Percentiles rank a stretch among this genome's conserved stretches.
Conservation (phyloP, 108 stramenopile species). For the Schizochytrium sp. region DNA sequence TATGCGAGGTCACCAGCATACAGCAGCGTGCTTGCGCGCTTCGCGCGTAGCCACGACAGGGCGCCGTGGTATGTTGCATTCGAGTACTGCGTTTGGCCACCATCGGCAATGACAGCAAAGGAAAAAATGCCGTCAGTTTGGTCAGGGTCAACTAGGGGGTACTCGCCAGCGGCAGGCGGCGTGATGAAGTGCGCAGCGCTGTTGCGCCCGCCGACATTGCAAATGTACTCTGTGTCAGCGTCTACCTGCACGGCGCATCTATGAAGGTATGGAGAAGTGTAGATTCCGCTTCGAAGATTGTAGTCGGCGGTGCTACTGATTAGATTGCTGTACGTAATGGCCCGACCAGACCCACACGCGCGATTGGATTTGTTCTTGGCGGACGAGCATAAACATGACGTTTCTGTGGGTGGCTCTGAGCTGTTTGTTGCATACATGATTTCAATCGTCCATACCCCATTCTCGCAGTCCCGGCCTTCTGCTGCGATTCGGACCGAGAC, state of each 20-base stretch:
- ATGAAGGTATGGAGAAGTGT: neutral
- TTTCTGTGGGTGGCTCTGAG: neutral
- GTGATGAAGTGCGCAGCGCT: neutral
- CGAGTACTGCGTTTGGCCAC: neutral
- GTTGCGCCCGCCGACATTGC: neutral
- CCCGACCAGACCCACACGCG: neutral
- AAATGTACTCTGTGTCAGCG: neutral
- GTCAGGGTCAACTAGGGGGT: neutral
- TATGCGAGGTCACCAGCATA: neutral
- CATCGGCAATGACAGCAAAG: slow-evolving; percentile 10
- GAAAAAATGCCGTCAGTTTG: neutral
- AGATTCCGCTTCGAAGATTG: neutral
- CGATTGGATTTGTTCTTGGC: neutral
- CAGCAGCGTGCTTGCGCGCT: neutral
- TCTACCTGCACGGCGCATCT: neutral
- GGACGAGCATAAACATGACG: neutral
- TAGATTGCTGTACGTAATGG: neutral
- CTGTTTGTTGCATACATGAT: neutral
- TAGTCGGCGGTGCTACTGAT: neutral
- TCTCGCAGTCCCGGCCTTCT: neutral
- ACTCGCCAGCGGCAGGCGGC: neutral
- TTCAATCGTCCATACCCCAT: neutral
- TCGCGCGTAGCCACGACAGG: neutral
- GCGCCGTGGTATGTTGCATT: neutral
- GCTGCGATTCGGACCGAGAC: neutral